Evolutionary conservation across 2,329 filamentous ascomycete species (phyloP).

Genomic region (Colletotrichum sp.): DNA sequence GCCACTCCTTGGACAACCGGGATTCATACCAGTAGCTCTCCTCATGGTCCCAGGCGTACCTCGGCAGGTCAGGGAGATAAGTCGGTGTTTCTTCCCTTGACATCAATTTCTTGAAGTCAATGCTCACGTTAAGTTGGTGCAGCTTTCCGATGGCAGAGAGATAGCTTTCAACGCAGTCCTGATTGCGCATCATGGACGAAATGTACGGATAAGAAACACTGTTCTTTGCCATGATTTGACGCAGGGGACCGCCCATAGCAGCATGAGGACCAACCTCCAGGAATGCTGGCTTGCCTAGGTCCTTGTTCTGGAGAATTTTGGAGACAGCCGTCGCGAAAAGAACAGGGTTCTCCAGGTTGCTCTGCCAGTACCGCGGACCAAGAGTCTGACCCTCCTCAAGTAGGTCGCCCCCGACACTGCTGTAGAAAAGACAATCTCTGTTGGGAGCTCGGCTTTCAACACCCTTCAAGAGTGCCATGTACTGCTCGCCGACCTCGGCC

Average conservation of each 20-base stretch:
- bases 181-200: not conserved
- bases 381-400: conserved; percentile 10
- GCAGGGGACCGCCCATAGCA: conserved; percentile 21
- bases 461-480: not conserved
- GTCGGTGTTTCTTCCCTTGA: not conserved
- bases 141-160: conserved; percentile 11
- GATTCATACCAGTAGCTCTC: conserved; percentile 18
- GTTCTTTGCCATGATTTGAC: conserved; percentile 9
- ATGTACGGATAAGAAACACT: not conserved
- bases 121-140: not conserved
- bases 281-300: not conserved
- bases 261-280: conserved; percentile 26
- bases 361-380: conserved; percentile 44
- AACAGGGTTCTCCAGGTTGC: conserved; percentile 43
- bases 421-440: conserved; percentile 25
- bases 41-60: conserved; percentile 23
- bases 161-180: not conserved
- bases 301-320: not conserved
- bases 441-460: not conserved
- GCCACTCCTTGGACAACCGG: conserved; percentile 4
- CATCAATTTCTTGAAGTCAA: not conserved
- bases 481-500: conserved; percentile 6
- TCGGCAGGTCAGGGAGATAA: conserved; percentile 12
- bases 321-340: conserved; percentile 46
- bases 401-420: conserved; percentile 32